Base-by-base conservation (phyloP, 2,329 filamentous ascomycete species). In the Fusarium sp. region DNA sequence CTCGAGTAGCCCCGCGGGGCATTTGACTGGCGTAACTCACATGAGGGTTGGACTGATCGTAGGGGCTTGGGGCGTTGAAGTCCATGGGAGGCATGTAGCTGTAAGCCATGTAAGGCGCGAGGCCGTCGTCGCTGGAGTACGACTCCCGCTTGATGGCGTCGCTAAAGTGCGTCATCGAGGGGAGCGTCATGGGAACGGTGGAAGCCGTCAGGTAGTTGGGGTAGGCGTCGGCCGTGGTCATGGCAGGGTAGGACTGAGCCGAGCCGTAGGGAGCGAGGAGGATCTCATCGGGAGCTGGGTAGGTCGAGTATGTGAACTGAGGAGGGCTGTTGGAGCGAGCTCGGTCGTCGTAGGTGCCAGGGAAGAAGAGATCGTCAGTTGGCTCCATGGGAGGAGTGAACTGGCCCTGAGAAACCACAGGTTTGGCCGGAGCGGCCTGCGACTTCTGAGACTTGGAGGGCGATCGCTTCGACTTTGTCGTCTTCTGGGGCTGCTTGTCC, bases 271-370 rank as follows among this genome's bases (percentile, higher is more conserved):
- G 85, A 64, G 88, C 82, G 78, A 93, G 88, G 71, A 90, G 84
- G 75, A 91, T 86, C 79, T 91, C 89, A 72, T 93, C 92, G 24
- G 91, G 89, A 47, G 90, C 88, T 16, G 90, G 89, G 79, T 93
- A 93, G n/a, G 90, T 83, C 63, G 90, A 88, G 84, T 93, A 93
- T 18, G 79, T 84, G 78, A 93, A 92, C 60, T 92, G 90, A 65
- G 92, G 92, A 62, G 93, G 93, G 66, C 92, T 93, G 80, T 91
- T 89, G 40, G 92, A 94, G 66, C 92, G 86, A 76, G 93, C 91
- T 66, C 93, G 89, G 62, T 90, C 90, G 80, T 91, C 91, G 79
- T 92, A 91, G 65, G 77, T 54, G 34, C 80, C 86, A 35, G 87
- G 83, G 82, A 93, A 94, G 83, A 93, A 87, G 70, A 90, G 85